Percentiles rank a stretch among this genome's conserved stretches.
Conservation (phyloP, 306 rosid species). For the Neltuma alba region DNA sequence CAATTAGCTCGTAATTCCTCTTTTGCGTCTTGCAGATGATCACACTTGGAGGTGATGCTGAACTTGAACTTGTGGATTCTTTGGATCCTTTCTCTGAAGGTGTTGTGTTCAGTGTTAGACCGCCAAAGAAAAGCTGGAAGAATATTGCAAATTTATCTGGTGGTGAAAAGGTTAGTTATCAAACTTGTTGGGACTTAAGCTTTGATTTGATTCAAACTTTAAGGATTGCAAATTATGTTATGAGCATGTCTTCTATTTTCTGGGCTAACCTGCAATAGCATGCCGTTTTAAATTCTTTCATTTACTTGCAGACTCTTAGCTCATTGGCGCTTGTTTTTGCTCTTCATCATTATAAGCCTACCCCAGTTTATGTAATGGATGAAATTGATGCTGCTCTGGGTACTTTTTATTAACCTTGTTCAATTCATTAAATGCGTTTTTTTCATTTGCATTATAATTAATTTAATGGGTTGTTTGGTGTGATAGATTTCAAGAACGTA, state of each 20-base stretch:
- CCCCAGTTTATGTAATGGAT: conserved; percentile 96
- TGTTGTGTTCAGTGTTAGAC: conserved; percentile 96
- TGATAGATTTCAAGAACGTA: conserved; percentile 90
- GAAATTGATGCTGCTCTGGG: no score
- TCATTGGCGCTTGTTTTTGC: conserved; percentile 98
- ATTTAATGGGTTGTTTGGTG: conserved; percentile 33
- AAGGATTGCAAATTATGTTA: conserved; percentile 14
- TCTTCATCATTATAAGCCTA: conserved; percentile 97
- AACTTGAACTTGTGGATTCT: conserved; percentile 96
- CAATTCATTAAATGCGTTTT: neutral
- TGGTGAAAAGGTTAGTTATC: conserved; percentile 82
- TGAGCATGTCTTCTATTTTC: conserved; percentile 8
- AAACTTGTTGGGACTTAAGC: neutral
- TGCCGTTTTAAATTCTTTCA: conserved; percentile 4
- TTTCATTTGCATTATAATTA: conserved; percentile 11
- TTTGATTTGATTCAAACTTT: neutral
- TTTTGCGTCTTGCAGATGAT: conserved; percentile 70
- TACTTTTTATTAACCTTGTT: no score
- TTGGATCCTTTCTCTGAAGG: conserved; percentile 99
- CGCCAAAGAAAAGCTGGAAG: conserved; percentile 99
- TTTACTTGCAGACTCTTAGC: conserved; percentile 83
- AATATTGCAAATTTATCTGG: conserved; percentile 97
- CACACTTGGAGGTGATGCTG: conserved; percentile 99
- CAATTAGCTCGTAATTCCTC: conserved; percentile 1
- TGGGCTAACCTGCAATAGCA: neutral